Evolutionary conservation across 2,329 filamentous ascomycete genomes (phyloP), one percentile per base, ranked within the genome.

Genomic region (Nannizzia gypsea): DNA sequence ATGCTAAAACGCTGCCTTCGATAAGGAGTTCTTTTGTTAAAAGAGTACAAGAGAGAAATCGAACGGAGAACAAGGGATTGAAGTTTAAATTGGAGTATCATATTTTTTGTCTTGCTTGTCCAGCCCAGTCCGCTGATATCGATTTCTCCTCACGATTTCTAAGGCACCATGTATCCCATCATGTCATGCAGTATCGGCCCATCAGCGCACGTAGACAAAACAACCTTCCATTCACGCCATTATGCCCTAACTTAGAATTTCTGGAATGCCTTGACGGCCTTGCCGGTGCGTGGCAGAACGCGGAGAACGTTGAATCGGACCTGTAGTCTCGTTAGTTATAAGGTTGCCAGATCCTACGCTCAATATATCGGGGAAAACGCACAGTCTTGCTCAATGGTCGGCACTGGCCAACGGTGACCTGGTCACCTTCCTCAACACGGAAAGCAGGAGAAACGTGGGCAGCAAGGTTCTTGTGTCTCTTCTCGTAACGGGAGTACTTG

Each of bases 401-500:
- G 89, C 93, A 99, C 84, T 99, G 93, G 81, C 93, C 93, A 79
- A 99, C 92, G 72, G 92, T 96, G 73, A 99, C 95, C 82, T 92
- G 88, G 81, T 99, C 93, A 86, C 93, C 95, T 78, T 97, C 92
- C 83, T 95, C 89, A 73, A 97, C 91, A 96, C 93, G 93, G 90
- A 99, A 99, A 79, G 92, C 92, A 73, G 93, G 93, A 68, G 91
- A 96, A 74, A 97, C 92, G 86, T 99, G 93, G 70, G 92, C 93
- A 74, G 93, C 90, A 69, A 99, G 85, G 87, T 99, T 99, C 88
- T 96, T 96, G 89, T 99, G 93, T 79, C 93, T 86, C 88, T 96
- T 97, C 90, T 99, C 95, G 81, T 99, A 99, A 87, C 93, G 89
- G 78, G 89, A 84, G 87, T 99, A 99, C 85, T 99, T 99, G 80